phyloP scores from a whole-genome alignment of 805 yeast species.

The Candida golubevii region DNA sequence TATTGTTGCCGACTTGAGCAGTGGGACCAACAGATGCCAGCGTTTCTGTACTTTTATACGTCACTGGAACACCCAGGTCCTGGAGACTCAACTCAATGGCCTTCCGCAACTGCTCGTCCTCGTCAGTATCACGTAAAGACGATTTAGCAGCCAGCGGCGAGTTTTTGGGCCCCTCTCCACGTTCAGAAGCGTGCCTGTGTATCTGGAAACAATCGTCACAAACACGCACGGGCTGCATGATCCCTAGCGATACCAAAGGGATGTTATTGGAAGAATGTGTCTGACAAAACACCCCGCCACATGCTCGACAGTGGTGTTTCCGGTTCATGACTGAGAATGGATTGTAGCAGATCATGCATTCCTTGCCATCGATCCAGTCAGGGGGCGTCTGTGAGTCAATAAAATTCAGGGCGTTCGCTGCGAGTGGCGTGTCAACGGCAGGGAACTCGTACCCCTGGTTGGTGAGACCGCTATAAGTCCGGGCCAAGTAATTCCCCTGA shows the following conservation, averaged over 20 bases:
- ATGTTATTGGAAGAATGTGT: conserved; percentile 71
- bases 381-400: conserved; percentile 93
- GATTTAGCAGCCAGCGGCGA: conserved; percentile 26
- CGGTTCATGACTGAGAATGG: conserved; percentile 78
- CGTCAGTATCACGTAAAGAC: conserved; percentile 30
- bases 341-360: conserved; percentile 89
- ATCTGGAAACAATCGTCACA: conserved; percentile 85
- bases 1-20: conserved; percentile 7
- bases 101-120: conserved; percentile 68
- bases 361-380: conserved; percentile 94
- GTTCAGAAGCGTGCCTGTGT: conserved; percentile 35
- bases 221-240: conserved; percentile 84
- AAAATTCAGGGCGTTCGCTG: conserved; percentile 42
- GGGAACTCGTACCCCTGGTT: conserved; percentile 70
- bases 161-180: conserved; percentile 50
- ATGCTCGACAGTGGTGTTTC: conserved; percentile 94
- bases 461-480: conserved; percentile 55
- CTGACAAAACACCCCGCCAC: conserved; percentile 93
- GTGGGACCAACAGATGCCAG: conserved; percentile 19
- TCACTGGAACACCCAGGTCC: conserved; percentile 36
- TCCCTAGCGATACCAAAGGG: conserved; percentile 79
- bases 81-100: conserved; percentile 78
- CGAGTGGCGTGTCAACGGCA: conserved; percentile 21
- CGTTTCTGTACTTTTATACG: conserved; percentile 15
- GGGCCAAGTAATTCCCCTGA: conserved; percentile 60